Evolutionary conservation across 116 monocot species (phyloP).

Genomic region (Phalaenopsis hybrid): DNA sequence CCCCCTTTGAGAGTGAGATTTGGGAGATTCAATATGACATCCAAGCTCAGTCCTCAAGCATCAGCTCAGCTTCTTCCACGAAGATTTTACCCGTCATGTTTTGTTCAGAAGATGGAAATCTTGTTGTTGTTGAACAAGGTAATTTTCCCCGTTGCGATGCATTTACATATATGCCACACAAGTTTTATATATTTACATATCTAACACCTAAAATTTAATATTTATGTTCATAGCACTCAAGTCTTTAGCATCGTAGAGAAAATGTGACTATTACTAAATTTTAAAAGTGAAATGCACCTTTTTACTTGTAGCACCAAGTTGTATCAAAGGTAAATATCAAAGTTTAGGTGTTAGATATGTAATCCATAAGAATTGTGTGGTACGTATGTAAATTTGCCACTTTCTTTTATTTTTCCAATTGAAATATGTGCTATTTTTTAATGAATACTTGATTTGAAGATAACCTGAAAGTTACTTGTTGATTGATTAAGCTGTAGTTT

Average conservation of each 20-base stretch:
- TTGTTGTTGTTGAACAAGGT: slow-evolving; percentile 81
- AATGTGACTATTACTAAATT: no score
- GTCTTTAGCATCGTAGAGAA: no score
- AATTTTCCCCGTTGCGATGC: slow-evolving; percentile 4
- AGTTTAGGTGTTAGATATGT: no score
- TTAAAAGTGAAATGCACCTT: no score
- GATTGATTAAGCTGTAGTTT: not conserved
- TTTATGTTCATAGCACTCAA: no score
- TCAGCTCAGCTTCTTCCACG: slow-evolving; percentile 36
- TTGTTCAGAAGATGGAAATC: slow-evolving; percentile 92
- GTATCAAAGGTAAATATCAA: no score
- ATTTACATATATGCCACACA: no score
- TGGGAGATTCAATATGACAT: slow-evolving; percentile 92
- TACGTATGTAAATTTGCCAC: no score
- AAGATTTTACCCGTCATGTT: slow-evolving; percentile 74
- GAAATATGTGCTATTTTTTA: not conserved
- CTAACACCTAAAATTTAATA: no score
- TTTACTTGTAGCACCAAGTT: no score
- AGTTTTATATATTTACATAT: no score
- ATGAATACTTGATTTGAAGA: not conserved
- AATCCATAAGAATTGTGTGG: no score
- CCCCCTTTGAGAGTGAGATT: slow-evolving; percentile 75
- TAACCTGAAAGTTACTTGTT: not conserved
- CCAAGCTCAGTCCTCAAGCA: slow-evolving; percentile 35
- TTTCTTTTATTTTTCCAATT: not conserved